Percentiles rank a stretch among this genome's conserved stretches.
phyloP scores from a whole-genome alignment of 2,329 filamentous ascomycete species.

The Fonsecaea erecta region DNA sequence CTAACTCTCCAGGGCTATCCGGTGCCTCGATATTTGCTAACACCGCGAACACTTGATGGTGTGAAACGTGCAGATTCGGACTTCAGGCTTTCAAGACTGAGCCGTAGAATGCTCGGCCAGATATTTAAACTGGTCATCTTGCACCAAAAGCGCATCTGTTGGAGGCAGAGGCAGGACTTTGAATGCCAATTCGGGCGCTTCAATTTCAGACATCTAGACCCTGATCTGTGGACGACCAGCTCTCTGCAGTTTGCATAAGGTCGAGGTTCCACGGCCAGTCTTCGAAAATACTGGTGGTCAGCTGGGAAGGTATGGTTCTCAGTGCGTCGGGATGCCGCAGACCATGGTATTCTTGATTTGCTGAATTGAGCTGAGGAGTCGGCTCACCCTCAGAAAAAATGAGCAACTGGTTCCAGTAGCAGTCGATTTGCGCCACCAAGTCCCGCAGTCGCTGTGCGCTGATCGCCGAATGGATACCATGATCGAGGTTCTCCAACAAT shows the following conservation, averaged over 20 bases:
- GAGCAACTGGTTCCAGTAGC: slow-evolving; percentile 45
- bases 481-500: slow-evolving; percentile 52
- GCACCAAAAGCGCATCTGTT: slow-evolving; percentile 1
- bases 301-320: slow-evolving; percentile 45
- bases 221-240: slow-evolving; percentile 17
- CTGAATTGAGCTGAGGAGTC: slow-evolving; percentile 6
- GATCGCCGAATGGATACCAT: slow-evolving; percentile 46
- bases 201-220: slow-evolving; percentile 13
- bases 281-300: slow-evolving; percentile 48
- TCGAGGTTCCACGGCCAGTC: slow-evolving; percentile 48
- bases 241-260: slow-evolving; percentile 27
- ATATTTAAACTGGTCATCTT: too few species aligned
- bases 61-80: too few species aligned
- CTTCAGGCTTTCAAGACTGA: too few species aligned
- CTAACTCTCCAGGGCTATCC: too few species aligned
- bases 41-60: too few species aligned
- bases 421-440: slow-evolving; percentile 52
- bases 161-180: not conserved
- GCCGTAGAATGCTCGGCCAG: too few species aligned
- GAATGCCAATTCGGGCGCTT: not conserved
- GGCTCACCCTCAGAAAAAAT: slow-evolving; percentile 13
- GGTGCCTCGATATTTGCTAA: too few species aligned
- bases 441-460: slow-evolving; percentile 48
- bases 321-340: slow-evolving; percentile 30
- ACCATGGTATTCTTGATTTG: slow-evolving; percentile 18